Evolutionary conservation across 2,329 filamentous ascomycete genomes (phyloP).

Genomic region (Pseudogymnoascus sp.): DNA sequence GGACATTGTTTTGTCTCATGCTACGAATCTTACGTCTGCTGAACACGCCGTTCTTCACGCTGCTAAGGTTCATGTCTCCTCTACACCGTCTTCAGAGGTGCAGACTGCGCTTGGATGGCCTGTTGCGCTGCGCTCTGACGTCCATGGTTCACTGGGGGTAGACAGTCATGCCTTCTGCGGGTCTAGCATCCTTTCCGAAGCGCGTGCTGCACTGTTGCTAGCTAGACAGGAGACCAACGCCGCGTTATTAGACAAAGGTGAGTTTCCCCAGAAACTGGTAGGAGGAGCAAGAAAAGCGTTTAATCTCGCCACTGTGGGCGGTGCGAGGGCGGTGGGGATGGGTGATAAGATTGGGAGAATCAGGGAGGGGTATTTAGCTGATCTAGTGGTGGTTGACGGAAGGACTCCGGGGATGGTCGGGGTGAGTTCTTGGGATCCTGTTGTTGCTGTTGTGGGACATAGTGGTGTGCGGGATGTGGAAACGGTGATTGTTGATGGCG

Average conservation of each 20-base stretch:
- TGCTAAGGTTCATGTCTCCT: conserved; percentile 33
- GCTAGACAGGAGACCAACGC: conserved; percentile 27
- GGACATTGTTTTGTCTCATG: conserved; percentile 38
- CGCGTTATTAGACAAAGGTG: conserved; percentile 22
- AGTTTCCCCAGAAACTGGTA: conserved; percentile 24
- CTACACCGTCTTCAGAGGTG: conserved; percentile 43
- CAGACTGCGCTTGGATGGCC: conserved; percentile 39
- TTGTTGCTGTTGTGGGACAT: conserved; percentile 38
- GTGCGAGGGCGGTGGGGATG: conserved; percentile 37
- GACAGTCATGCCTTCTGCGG: conserved; percentile 31
- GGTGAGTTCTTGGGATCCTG: conserved; percentile 34
- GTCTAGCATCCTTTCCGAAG: conserved; percentile 29
- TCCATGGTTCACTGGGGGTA: conserved; percentile 28
- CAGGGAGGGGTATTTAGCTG: conserved; percentile 39
- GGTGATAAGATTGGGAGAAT: conserved; percentile 38
- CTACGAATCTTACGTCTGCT: conserved; percentile 26
- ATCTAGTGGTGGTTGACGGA: conserved; percentile 42
- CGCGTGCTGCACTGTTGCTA: conserved; percentile 29
- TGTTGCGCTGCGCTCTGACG: conserved; percentile 31
- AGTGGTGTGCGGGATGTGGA: conserved; percentile 35
- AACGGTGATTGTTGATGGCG: conserved; percentile 37
- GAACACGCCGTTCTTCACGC: conserved; percentile 32
- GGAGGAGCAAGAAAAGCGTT: conserved; percentile 37
- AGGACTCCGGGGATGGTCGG: conserved; percentile 35
- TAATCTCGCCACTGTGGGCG: conserved; percentile 42